These are phyloP conservation scores for Akanthomyces muscarius DNA, from an alignment of 2,329 filamentous ascomycete genomes.

Conservation along the genomic window DNA sequence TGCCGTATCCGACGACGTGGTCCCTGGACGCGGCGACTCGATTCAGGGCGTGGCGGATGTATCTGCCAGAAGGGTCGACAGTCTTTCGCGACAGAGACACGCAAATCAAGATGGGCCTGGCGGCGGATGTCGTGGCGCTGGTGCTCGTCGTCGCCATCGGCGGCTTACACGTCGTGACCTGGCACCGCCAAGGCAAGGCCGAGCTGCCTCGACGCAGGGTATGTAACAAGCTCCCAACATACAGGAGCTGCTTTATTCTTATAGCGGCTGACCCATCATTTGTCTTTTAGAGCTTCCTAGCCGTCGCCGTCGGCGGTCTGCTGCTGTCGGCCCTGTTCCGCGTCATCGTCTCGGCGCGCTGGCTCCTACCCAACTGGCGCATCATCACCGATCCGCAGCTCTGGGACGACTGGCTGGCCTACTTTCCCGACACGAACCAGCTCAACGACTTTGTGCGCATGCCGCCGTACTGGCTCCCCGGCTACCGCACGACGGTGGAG, in stretches of 20 bases:
- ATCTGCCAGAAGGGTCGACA: not conserved
- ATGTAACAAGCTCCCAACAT: not conserved
- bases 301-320: not conserved
- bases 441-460: not conserved
- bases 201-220: slow-evolving; percentile 1
- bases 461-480: not conserved
- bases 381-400: not conserved
- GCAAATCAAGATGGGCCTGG: slow-evolving; percentile 5
- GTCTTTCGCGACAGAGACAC: not conserved
- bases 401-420: not conserved
- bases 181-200: slow-evolving; percentile 4
- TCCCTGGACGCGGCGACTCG: not conserved
- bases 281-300: not conserved
- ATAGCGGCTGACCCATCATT: not conserved
- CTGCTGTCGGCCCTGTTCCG: slow-evolving; percentile 4
- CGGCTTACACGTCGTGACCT: not conserved
- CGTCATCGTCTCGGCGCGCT: slow-evolving; percentile 6
- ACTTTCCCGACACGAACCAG: slow-evolving; percentile 5
- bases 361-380: slow-evolving; percentile 8
- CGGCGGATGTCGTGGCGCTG: not conserved
- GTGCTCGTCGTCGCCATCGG: not conserved
- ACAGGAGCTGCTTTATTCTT: too few relatives aligned
- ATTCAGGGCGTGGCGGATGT: not conserved
- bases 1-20: not conserved
- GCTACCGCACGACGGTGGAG: slow-evolving; percentile 3